Evolutionary conservation across 1,284 basidiomycete species (phyloP), one percentile per base, ranked within the genome.

Genomic region (Fistulinella staudtii): DNA sequence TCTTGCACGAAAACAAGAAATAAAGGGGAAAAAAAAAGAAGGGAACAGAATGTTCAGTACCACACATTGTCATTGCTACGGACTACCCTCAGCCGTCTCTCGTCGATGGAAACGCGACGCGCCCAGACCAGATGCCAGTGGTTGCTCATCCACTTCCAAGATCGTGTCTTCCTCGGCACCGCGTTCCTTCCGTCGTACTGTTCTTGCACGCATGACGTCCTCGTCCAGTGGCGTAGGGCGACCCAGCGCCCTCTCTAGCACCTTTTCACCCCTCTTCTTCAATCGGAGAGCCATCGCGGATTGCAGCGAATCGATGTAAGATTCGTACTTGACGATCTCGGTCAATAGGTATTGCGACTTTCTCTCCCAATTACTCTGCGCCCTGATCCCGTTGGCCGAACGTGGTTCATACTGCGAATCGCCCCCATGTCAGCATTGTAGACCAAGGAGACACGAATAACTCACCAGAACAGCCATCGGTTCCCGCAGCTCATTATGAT

Each of bases 281-380:
- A 93, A 68, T 36, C 91, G 80, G 30, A 93, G 74, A 7, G 71
- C 69, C 78, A 94, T 93, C 20, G 87, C 92, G 14, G 74, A 67
- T 59, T 85, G 79, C 22, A 99, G 72, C 7, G 89, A 88, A 51
- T 96, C 92, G 47, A 93, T 84, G 65, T 99, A 99, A n/a, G 86
- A 88, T 42, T 92, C 84, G 66, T 96, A 99, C 64, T 98, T 98
- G 63, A 93, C 88, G 39, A 93, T 89, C 68, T 99, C 95, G 13
- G 85, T 81, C 44, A 94, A 73, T 34, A 98, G 71, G 64, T 91
- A 90, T 58, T 89, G 83, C 8, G 87, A 90, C 63, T 90, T 93
- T 57, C 84, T 85, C 64, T 92, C 88, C 93, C 94, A 99, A 63
- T 99, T 99, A 42, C 77, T 77, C 52, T 82, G 73, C 1, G 95